Evolutionary conservation across 169 alveolate species (phyloP).

Genomic region (Cryptosporidium viatorum): DNA sequence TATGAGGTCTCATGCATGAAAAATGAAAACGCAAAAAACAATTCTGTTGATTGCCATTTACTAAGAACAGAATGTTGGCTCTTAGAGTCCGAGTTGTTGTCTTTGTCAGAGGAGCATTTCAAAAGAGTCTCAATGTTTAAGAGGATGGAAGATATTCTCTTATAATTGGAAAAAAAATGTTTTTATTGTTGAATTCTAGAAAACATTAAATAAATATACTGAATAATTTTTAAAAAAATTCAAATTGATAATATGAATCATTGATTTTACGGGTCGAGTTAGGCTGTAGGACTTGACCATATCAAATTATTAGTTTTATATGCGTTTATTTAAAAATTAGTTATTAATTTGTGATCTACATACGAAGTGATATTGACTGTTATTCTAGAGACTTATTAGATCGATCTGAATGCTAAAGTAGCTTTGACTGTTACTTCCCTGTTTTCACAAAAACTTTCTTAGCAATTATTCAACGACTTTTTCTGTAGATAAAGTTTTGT

Average conservation of each 20-base stretch:
- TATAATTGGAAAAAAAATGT: background rate
- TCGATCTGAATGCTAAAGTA: no score
- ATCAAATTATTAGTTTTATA: background rate
- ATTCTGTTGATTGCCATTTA: conserved; percentile 26
- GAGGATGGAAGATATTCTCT: background rate
- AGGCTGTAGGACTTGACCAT: background rate
- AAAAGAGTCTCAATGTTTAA: conserved; percentile 33
- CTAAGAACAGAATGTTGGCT: conserved; percentile 49
- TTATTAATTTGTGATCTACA: no score
- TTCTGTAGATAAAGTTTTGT: no score
- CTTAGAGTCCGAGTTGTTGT: conserved; percentile 24
- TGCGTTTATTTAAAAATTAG: background rate
- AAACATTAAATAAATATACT: background rate
- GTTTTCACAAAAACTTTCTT: no score
- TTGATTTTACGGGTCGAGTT: background rate
- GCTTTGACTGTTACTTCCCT: no score
- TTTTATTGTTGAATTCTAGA: background rate
- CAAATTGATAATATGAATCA: background rate
- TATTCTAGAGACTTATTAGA: no score
- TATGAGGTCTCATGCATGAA: conserved; percentile 26
- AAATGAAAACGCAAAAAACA: background rate
- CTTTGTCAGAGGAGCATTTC: conserved; percentile 43
- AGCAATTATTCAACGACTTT: no score
- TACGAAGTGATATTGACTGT: no score
- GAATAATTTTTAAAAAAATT: background rate